Percentiles rank a stretch among this genome's conserved stretches.
Evolutionary conservation across 768 basidiomycete genomes (phyloP).

Genomic region (Auriscalpium microsporum): DNA sequence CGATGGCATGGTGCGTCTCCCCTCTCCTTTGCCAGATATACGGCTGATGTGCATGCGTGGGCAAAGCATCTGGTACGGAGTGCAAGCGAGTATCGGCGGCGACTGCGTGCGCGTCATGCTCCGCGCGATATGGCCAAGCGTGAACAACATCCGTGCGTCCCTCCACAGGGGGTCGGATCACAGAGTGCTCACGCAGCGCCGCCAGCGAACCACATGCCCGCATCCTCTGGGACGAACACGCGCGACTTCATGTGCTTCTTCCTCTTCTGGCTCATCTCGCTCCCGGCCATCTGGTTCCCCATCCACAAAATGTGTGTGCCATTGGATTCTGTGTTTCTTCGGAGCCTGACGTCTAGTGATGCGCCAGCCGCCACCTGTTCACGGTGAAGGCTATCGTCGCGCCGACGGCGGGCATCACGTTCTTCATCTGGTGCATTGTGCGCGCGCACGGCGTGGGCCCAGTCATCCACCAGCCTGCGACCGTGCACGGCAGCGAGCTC

Average conservation of each 20-base stretch:
- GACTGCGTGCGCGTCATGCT: slow-evolving; percentile 69
- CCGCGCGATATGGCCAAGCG: slow-evolving; percentile 67
- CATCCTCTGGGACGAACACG: slow-evolving; percentile 66
- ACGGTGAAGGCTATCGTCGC: slow-evolving; percentile 68
- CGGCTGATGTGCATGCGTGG: too few species aligned
- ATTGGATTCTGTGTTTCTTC: neutral
- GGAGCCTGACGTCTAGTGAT: neutral
- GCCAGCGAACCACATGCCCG: slow-evolving; percentile 63
- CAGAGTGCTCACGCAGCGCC: neutral
- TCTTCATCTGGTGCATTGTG: slow-evolving; percentile 72
- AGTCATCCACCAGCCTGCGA: slow-evolving; percentile 57
- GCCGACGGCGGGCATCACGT: slow-evolving; percentile 59
- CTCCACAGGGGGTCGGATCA: neutral
- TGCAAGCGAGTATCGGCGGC: slow-evolving; percentile 79
- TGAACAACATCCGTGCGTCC: slow-evolving; percentile 53
- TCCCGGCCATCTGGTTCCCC: slow-evolving; percentile 77
- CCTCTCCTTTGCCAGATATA: neutral
- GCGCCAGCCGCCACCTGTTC: slow-evolving; percentile 62
- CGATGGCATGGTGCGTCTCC: slow-evolving; percentile 57
- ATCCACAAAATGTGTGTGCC: slow-evolving; percentile 68
- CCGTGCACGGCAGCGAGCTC: slow-evolving; percentile 55
- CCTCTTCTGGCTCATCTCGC: slow-evolving; percentile 76
- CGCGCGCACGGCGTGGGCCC: slow-evolving; percentile 74
- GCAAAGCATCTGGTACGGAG: slow-evolving; percentile 64
- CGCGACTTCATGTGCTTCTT: slow-evolving; percentile 76